These are phyloP conservation scores for Leccinum subgranulosum DNA, from an alignment of 768 basidiomycete species.

Conservation along the genomic window DNA sequence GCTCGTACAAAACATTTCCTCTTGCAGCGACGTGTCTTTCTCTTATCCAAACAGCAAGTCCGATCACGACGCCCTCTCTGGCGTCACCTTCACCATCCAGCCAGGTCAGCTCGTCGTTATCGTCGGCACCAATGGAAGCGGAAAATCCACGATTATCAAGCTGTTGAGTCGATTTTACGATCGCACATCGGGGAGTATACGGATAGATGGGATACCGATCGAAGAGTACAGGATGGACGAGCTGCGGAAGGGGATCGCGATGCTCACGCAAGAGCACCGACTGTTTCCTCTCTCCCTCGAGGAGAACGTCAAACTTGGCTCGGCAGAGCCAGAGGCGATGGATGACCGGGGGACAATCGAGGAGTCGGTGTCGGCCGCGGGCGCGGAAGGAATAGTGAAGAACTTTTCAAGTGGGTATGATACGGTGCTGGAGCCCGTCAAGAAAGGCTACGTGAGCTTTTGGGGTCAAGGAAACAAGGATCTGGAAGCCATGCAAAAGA, in stretches of 20 bases:
- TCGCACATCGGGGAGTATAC: conserved; percentile 35
- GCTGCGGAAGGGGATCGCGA: conserved; percentile 39
- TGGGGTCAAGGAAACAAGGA: conserved; percentile 9
- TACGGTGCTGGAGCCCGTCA: conserved; percentile 36
- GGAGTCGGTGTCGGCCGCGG: conserved; percentile 32
- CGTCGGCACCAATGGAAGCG: conserved; percentile 35
- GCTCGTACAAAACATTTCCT: background rate
- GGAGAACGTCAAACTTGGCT: conserved; percentile 41
- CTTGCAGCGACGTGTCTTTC: conserved; percentile 48
- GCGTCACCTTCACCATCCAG: conserved; percentile 29
- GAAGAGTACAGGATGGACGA: conserved; percentile 28
- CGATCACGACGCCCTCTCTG: conserved; percentile 19
- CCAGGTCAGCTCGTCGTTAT: conserved; percentile 34
- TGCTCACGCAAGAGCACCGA: conserved; percentile 40
- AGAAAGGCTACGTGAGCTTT: conserved; percentile 29
- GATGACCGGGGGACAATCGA: too few relatives aligned
- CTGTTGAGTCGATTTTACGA: conserved; percentile 36
- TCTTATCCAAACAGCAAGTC: conserved; percentile 44
- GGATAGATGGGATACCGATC: conserved; percentile 37
- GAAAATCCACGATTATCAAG: conserved; percentile 39
- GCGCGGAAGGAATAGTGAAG: conserved; percentile 39
- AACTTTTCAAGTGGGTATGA: conserved; percentile 36
- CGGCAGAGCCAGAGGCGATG: conserved; percentile 6
- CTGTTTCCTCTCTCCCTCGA: conserved; percentile 36
- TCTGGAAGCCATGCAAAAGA: conserved; percentile 13